Evolutionary conservation across 2,329 filamentous ascomycete species (phyloP), one percentile per base, ranked within the genome.

Genomic region (Seiridium unicorne): DNA sequence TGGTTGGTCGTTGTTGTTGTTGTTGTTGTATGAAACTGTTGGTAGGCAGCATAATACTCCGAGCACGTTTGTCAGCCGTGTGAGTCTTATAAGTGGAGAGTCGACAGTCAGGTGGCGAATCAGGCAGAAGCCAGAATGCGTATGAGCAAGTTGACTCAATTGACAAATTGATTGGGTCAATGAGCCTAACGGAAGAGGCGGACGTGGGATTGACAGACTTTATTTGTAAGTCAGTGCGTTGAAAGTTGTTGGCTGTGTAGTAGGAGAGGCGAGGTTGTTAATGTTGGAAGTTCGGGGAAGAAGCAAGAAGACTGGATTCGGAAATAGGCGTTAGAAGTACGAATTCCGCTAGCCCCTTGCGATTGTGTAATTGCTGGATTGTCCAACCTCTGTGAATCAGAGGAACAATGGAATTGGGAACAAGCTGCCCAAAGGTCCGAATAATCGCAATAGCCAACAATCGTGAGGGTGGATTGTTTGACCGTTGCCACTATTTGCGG

Each of bases 61-160:
- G 40, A n/a, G 48, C 51, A 36, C 40, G 60, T 61, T 71, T 72
- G 68, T 71, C 67, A 69, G 69, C 68, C 60, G 65, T 65, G 57
- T 49, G 46, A 47, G 34, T 40, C 54, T 60, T 57, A 58, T 51
- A 62, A 58, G 54, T 40, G 61, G 44, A 47, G 58, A 32, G 60
- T 59, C 44, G 44, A 54, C 54, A 49, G 34, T 55, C 42, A 61
- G 58, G 68, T 72, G 69, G 69, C 70, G 65, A 71, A 64, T 64
- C 63, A 69, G 67, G 63, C 62, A 66, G 65, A 67, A 59, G 59
- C 61, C 62, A 35, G 66, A 63, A 61, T 65, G 61, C 68, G 66
- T 61, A 34, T 18, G 49, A 51, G 48, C 51, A 60, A 61, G 18
- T 64, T 66, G 64, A 69, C 57, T 67, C 65, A 66, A 65, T 65